Base-by-base conservation (phyloP, 495 filamentous ascomycete genomes). In the Lasiosphaeria miniovina region DNA sequence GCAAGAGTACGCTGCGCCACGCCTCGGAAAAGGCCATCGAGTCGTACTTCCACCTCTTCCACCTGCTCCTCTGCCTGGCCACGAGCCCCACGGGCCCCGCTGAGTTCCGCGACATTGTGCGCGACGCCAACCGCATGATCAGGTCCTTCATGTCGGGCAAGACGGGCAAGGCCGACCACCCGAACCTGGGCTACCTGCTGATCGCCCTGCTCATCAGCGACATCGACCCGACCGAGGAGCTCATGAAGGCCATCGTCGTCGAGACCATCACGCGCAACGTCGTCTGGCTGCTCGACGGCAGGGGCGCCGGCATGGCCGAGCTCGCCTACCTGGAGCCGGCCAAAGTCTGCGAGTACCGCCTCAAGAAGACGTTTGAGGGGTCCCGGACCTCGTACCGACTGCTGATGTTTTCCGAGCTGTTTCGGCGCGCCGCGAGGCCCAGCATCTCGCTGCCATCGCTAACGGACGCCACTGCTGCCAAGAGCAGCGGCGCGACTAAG, bases 11-110 rank as follows among this genome's bases (percentile, higher is more conserved):
- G 4, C 71, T 82, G 33, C 74, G 65, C 0, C 77, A 80, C 38
- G 78, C 78, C 0, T 79, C 76, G 0, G 80, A 82, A 57, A 82
- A 80, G 64, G 80, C 79, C 3, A 78, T 83, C 7, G 76, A 82
- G 56, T 75, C 76, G 0, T 82, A 83, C 68, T 82, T 83, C 61
- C 76, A 79, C 49, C 75, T 82, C 34, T 81, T 80, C 64, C 80
- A 82, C 62, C 64, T 83, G 0, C 69, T 83, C 4, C 67, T 83
- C 17, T 81, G 77, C 61, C 52, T 68, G 6, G 68, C 72, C 3
- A 65, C 69, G 24, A 24, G 24, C 24, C 24, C 24, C 12, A 72
- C 68, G 17, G 54, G 59, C 14, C 53, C 54, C 8, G 57, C 24
- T 36, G 57, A 49, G 4, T 24, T 24, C 24, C 8, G 65, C 6